Base-by-base conservation (phyloP, 2,329 filamentous ascomycete genomes). In the Xylariomycetidae sp. region DNA sequence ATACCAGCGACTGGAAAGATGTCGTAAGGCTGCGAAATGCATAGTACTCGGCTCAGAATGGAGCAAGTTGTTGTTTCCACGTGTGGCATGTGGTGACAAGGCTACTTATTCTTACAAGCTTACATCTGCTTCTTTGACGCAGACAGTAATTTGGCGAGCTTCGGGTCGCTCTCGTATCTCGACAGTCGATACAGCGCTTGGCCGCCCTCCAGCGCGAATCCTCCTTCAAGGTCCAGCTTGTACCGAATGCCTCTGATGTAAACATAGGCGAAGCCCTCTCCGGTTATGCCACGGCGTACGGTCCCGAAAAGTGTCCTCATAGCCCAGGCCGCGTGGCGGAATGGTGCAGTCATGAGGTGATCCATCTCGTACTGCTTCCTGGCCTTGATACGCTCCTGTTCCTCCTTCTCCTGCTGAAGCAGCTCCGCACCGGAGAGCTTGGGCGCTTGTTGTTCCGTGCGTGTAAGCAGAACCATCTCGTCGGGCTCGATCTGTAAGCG, bases 151-250 rank as follows among this genome's bases (percentile, higher is more conserved):
- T 30, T 32, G 27, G 38, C 43, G 29, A 46, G 19, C 4, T 16
- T 8, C 15, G 30, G 38, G 31, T 53, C 49, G 37, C 49, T 36
- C 46, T 57, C 50, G 17, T 65, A 49, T 36, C 44, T 50, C 19
- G 74, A 64, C 24, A 82, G 49, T 42, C 70, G 65, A 56, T 81
- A 76, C 33, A 82, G 51, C 4, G 72, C 72, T 34, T 62, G 64
- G 26, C 79, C 79, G 4, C 70, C 63, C 25, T 81, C 76, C 30
- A 79, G 61, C 15, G 71, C 71, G 60, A 73, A 78, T 1, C 72
- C 75, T 24, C 66, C 65, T 3, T 61, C 63, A 12, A 78, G 61
- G 44, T 80, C 76, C 15, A 81, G 53, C 59, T 77, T 79, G 51
- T 74, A 77, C 32, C 58, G 54, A 20, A 59, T 52, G 13, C 61